Percentiles rank a stretch among this genome's conserved stretches.
phyloP scores from a whole-genome alignment of 73 alveolate species.

The Effrenium voratum region DNA sequence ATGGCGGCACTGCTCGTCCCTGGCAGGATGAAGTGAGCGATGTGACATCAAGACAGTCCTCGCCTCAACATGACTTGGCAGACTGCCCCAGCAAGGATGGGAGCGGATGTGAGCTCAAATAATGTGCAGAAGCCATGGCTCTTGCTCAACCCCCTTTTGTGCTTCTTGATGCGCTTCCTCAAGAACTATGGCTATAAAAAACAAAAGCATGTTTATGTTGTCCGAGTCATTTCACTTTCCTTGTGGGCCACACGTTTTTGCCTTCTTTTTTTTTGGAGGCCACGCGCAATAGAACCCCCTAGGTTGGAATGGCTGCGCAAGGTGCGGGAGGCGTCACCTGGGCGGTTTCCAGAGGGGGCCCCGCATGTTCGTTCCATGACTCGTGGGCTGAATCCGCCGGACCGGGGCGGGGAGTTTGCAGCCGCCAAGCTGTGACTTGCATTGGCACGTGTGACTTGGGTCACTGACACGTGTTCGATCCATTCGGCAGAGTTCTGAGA shows the following conservation, averaged over 20 bases:
- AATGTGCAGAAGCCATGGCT: not conserved
- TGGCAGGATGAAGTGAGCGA: no score
- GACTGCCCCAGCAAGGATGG: not conserved
- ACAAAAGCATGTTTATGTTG: not conserved
- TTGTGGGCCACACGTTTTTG: not conserved
- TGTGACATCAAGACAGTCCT: conserved; percentile 38
- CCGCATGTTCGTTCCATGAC: not conserved
- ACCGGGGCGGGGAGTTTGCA: no score
- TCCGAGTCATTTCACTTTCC: not conserved
- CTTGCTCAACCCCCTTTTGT: not conserved
- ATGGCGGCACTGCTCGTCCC: no score
- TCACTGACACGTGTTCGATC: no score
- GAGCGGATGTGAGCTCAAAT: not conserved
- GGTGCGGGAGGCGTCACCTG: conserved; percentile 41
- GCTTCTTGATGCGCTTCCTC: not conserved
- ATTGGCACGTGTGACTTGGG: no score
- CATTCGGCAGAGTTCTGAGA: no score
- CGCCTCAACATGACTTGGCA: not conserved
- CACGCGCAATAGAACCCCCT: not conserved
- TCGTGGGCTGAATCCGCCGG: no score
- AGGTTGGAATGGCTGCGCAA: conserved; percentile 71
- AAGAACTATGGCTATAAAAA: not conserved
- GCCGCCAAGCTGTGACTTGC: no score
- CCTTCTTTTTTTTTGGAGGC: not conserved
- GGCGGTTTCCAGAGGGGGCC: no score